A percentile compares a stretch with the other conserved stretches of the same genome.
phyloP scores from a whole-genome alignment of 768 basidiomycete species.

The Auricularia sp. region DNA sequence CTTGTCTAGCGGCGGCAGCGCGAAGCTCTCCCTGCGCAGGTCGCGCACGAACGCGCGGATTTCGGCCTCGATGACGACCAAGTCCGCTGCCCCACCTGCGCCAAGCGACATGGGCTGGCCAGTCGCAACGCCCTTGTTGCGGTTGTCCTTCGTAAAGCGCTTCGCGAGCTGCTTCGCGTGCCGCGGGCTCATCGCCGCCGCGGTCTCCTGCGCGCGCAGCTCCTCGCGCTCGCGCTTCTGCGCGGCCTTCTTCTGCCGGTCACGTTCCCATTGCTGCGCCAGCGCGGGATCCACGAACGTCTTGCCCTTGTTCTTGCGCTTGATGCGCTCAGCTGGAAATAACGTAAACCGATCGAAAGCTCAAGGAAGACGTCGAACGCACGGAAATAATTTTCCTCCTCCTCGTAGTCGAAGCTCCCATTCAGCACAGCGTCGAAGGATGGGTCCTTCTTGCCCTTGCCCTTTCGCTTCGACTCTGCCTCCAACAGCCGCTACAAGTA shows the following conservation, averaged over 20 bases:
- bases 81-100: slow-evolving; percentile 39
- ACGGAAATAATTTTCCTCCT: slow-evolving; percentile 33
- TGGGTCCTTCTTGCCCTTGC: slow-evolving; percentile 38
- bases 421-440: slow-evolving; percentile 51
- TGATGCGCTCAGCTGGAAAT: slow-evolving; percentile 34
- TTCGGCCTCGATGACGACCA: slow-evolving; percentile 56
- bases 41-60: slow-evolving; percentile 62
- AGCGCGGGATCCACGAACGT: slow-evolving; percentile 41
- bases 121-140: slow-evolving; percentile 30
- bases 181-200: slow-evolving; percentile 47
- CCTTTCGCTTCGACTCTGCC: slow-evolving; percentile 16
- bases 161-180: slow-evolving; percentile 62
- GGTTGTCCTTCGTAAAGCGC: slow-evolving; percentile 24
- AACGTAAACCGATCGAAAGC: no score
- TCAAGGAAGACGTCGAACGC: slow-evolving; percentile 18
- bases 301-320: slow-evolving; percentile 30
- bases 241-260: slow-evolving; percentile 76
- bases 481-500: slow-evolving; percentile 6
- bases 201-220: slow-evolving; percentile 42
- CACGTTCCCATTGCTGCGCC: slow-evolving; percentile 62
- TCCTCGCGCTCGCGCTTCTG: slow-evolving; percentile 51
- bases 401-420: slow-evolving; percentile 31
- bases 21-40: slow-evolving; percentile 40
- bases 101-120: background rate
- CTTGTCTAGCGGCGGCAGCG: slow-evolving; percentile 72